A percentile compares a stretch with the other conserved stretches of the same genome.
phyloP scores from a whole-genome alignment of 2,329 filamentous ascomycete genomes.

The Knufia petricola region DNA sequence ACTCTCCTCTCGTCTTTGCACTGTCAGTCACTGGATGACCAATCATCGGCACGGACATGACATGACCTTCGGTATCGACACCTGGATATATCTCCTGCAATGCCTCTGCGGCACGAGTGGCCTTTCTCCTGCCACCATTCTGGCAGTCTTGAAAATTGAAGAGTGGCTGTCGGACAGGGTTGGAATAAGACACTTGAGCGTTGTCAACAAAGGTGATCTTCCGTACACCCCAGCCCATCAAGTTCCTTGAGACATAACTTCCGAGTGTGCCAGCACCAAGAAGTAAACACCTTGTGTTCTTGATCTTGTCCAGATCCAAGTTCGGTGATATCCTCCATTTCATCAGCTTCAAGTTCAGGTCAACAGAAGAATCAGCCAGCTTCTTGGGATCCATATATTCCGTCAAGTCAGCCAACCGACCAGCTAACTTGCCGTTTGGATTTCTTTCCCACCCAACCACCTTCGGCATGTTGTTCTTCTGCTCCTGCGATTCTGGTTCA shows the following conservation, averaged over 20 bases:
- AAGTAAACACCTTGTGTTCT: conserved; percentile 78
- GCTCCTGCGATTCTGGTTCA: conserved; percentile 16
- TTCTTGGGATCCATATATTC: conserved; percentile 86
- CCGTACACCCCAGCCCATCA: conserved; percentile 91
- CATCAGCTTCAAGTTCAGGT: conserved; percentile 94
- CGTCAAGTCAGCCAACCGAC: conserved; percentile 69
- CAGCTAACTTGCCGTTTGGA: conserved; percentile 63
- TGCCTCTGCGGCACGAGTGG: conserved; percentile 66
- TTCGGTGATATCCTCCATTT: conserved; percentile 94
- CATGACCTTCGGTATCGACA: conserved; percentile 69
- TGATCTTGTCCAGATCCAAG: conserved; percentile 78
- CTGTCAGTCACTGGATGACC: conserved; percentile 78
- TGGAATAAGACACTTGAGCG: conserved; percentile 85
- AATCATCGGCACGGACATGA: conserved; percentile 85
- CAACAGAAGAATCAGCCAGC: conserved; percentile 86
- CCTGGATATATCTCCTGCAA: conserved; percentile 83
- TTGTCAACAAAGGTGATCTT: conserved; percentile 97
- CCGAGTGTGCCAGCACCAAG: conserved; percentile 89
- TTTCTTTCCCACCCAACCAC: conserved; percentile 94
- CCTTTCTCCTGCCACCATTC: conserved; percentile 75
- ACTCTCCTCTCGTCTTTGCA: conserved; percentile 60
- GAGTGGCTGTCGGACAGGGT: conserved; percentile 87
- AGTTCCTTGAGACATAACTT: conserved; percentile 81
- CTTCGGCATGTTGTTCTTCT: conserved; percentile 56
- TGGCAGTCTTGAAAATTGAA: conserved; percentile 86